Conservation (phyloP, 1,139 yeast genomes). For the Magnusiomyces suaveolens region DNA sequence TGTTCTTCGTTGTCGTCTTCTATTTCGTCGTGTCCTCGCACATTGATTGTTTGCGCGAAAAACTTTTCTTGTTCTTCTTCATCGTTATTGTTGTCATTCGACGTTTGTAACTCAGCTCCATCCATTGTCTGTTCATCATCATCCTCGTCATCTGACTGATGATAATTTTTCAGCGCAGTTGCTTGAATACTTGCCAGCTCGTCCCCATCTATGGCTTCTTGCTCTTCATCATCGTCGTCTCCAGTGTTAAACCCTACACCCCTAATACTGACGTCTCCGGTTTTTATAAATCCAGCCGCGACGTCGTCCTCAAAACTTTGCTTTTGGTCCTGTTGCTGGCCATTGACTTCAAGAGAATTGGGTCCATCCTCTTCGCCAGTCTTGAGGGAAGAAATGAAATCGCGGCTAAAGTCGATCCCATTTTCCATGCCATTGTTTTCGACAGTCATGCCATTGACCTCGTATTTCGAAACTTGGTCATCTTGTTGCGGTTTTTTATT, state of each 20-base stretch:
- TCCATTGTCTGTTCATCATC: neutral
- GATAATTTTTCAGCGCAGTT: neutral
- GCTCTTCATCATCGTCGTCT: neutral
- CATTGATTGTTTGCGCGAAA: neutral
- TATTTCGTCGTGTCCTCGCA: neutral
- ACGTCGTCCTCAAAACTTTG: neutral
- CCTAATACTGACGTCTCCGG: neutral
- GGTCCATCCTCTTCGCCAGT: neutral
- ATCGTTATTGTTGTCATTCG: neutral
- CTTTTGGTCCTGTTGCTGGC: neutral
- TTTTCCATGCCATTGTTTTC: neutral
- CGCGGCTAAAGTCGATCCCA: neutral
- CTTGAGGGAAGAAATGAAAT: neutral
- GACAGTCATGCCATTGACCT: neutral
- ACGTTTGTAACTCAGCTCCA: neutral
- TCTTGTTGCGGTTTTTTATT: neutral
- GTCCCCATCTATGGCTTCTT: neutral
- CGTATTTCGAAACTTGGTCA: neutral
- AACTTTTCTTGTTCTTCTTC: neutral
- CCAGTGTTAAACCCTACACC: neutral
- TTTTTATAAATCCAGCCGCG: neutral
- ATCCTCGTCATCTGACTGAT: conserved; percentile 8
- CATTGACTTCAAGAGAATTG: neutral
- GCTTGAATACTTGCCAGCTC: neutral
- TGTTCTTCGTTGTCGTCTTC: neutral